Percentiles rank a stretch among this genome's conserved stretches.
phyloP scores from a whole-genome alignment of 192 early-diverging fungal species.

The Chytriomyces hyalinus region DNA sequence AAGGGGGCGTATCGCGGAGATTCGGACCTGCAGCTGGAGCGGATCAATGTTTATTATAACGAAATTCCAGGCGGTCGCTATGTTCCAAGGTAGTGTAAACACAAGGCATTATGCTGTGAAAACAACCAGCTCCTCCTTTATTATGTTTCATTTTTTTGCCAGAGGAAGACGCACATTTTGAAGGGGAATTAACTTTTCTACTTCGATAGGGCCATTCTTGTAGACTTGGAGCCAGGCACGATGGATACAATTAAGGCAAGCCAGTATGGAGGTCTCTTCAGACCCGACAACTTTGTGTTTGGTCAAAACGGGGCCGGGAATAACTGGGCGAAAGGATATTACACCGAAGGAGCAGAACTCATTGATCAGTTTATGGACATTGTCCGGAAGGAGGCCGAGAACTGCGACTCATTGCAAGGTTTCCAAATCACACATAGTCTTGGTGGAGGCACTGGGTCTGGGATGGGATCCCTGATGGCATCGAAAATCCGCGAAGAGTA shows the following conservation, averaged over 20 bases:
- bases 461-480: slow-evolving; percentile 93
- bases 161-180: neutral
- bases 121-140: neutral
- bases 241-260: slow-evolving; percentile 88
- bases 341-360: slow-evolving; percentile 99
- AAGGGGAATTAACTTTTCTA: neutral
- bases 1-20: slow-evolving; percentile 85
- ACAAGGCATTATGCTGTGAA: neutral
- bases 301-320: slow-evolving; percentile 97
- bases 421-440: slow-evolving; percentile 99
- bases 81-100: slow-evolving; percentile 49
- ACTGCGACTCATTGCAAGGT: slow-evolving; percentile 95
- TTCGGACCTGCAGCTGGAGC: slow-evolving; percentile 88
- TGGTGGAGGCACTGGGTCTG: slow-evolving; percentile 96
- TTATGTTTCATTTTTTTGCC: neutral
- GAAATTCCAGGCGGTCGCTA: slow-evolving; percentile 75
- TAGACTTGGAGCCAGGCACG: slow-evolving; percentile 95
- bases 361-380: slow-evolving; percentile 95
- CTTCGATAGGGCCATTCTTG: slow-evolving; percentile 70
- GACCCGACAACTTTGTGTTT: slow-evolving; percentile 96
- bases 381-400: slow-evolving; percentile 95
- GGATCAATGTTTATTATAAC: slow-evolving; percentile 98
- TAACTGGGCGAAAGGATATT: slow-evolving; percentile 99
- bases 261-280: slow-evolving; percentile 85
- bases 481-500: slow-evolving; percentile 99